Percentiles rank a stretch among this genome's conserved stretches.
phyloP scores from a whole-genome alignment of 1,139 yeast species.

The Hemisphaericaspora xylofermentans region DNA sequence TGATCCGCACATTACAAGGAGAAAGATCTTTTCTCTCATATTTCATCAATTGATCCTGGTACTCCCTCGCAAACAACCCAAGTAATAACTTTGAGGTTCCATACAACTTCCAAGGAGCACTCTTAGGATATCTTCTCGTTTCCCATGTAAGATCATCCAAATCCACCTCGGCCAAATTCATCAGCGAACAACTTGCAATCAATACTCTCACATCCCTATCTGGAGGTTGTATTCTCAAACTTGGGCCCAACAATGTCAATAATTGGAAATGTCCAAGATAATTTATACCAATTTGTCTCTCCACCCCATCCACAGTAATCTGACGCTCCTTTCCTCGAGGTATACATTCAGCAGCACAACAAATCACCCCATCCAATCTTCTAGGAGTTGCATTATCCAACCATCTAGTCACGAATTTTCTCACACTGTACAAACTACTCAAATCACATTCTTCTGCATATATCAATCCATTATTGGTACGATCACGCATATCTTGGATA shows the following conservation, averaged over 20 bases:
- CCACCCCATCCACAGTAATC: constrained; percentile 78
- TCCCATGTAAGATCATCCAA: constrained; percentile 68
- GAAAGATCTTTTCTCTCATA: constrained; percentile 66
- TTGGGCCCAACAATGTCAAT: constrained; percentile 73
- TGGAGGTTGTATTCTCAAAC: constrained; percentile 84
- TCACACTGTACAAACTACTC: constrained; percentile 67
- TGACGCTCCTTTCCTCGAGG: constrained; percentile 63
- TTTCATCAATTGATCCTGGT: constrained; percentile 58
- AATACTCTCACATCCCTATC: constrained; percentile 89
- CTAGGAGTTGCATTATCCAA: constrained; percentile 88
- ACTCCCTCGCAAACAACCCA: constrained; percentile 71
- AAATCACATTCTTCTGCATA: constrained; percentile 90
- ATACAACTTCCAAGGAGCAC: constrained; percentile 70
- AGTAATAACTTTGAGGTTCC: constrained; percentile 81
- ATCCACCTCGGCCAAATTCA: constrained; percentile 68
- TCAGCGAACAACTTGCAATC: constrained; percentile 72
- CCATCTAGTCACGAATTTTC: constrained; percentile 94
- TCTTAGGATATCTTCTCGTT: constrained; percentile 56
- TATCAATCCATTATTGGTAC: constrained; percentile 67
- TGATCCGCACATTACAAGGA: constrained; percentile 68
- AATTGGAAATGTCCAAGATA: constrained; percentile 80
- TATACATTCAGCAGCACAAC: constrained; percentile 81
- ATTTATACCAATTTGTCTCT: constrained; percentile 78
- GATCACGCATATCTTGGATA: constrained; percentile 71
- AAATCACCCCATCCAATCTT: constrained; percentile 81